phyloP scores from a whole-genome alignment of 805 yeast species.

The Candida dajiaensis region DNA sequence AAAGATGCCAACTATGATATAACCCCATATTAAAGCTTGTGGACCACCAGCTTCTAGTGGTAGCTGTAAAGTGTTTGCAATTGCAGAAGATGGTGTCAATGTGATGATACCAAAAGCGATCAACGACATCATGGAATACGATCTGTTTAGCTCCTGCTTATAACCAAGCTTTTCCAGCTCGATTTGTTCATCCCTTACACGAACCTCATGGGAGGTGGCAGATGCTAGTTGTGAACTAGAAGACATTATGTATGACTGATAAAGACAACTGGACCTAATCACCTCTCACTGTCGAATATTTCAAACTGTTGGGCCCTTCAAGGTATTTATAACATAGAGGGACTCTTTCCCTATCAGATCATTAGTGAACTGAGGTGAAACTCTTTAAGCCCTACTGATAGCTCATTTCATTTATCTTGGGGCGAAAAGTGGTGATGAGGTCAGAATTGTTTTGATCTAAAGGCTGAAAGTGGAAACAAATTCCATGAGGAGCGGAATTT shows the following conservation, averaged over 20 bases:
- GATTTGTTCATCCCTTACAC: conserved; percentile 2
- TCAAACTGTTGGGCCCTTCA: no score
- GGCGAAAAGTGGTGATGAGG: no score
- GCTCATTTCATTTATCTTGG: no score
- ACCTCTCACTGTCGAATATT: no score
- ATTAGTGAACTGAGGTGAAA: no score
- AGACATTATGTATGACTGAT: neutral
- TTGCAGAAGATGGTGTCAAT: conserved; percentile 23
- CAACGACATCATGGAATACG: conserved; percentile 19
- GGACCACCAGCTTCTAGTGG: conserved; percentile 23
- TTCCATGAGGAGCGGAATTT: no score
- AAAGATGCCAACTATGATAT: conserved; percentile 21
- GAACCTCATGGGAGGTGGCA: neutral
- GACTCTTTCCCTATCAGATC: no score
- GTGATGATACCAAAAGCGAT: conserved; percentile 22
- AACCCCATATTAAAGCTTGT: conserved; percentile 24
- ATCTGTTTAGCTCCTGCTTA: conserved; percentile 22
- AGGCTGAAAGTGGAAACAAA: no score
- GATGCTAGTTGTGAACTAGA: neutral
- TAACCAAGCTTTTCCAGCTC: conserved; percentile 20
- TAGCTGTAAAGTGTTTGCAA: conserved; percentile 21
- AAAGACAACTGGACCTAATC: no score
- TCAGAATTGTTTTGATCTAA: no score
- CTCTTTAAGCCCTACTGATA: no score
- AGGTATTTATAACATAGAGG: no score